Evolutionary conservation across 306 rosid genomes (phyloP), one percentile per base, ranked within the genome.

Genomic region (Cicer yamashitae): DNA sequence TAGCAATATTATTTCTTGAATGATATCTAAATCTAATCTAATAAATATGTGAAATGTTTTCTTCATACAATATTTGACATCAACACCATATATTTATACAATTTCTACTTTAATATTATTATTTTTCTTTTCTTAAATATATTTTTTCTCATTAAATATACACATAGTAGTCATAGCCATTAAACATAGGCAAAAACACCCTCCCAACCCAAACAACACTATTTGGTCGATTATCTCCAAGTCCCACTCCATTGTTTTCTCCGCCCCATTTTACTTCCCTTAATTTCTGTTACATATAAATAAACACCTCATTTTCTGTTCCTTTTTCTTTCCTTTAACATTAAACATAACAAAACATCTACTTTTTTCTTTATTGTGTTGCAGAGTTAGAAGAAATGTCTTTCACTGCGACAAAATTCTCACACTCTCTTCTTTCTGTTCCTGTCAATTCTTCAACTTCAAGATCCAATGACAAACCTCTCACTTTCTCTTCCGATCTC

Each of bases 401-500:
- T 58, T 83, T 88, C 84, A 80, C 96, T 62, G 89, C 90, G 47
- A 58, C 92, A 41, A 89, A 87, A 76, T 59, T 84, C 43, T 62
- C 81, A 10, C 93, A 85, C 7, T 89, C 92, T 73, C 81, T 74
- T 77, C 81, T 60, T 37, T 8, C 73, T 12, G 85, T 84, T 60
- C 86, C 87, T 64, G 81, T 91, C 65, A 76, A 54, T 82, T 61
- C 86, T 73, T 11, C 81, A 73, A 12, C 84, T 62, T 52, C 85
- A 87, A 91, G 97, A 94, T 89, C 98, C 92, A 87, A 80, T 83
- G 92, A 90, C 61, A 85, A 80, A 71, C 88, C 88, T 73, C 61
- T 82, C 34, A 73, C 88, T 11, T 73, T 85, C 54, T 71, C 86
- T 7, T 68, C 87, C 43, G 82, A 81, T 38, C 78, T 85, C 67